Conservation (phyloP, 495 filamentous ascomycete species). For the Xylaria flabelliformis region DNA sequence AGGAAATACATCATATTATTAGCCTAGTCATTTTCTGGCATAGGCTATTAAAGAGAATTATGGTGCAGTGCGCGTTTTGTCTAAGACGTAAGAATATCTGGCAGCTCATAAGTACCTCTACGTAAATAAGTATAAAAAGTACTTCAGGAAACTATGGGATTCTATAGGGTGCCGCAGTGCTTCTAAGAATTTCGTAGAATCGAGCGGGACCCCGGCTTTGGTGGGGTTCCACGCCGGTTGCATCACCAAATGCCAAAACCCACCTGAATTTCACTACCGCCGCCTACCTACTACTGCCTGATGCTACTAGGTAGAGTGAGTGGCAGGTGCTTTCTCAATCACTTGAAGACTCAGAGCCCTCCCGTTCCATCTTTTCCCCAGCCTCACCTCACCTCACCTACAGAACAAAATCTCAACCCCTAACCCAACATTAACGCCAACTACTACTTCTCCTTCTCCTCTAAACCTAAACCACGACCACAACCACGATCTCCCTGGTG, state of each 20-base stretch:
- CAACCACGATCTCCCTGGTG: background rate
- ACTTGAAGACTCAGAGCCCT: background rate
- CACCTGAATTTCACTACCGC: background rate
- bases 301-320: too few species aligned
- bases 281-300: background rate
- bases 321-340: background rate
- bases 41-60: background rate
- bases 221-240: constrained; percentile 30
- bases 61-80: background rate
- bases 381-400: constrained; percentile 17
- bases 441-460: background rate
- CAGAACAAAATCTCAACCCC: background rate
- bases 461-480: constrained; percentile 1
- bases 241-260: constrained; percentile 25
- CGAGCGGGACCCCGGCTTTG: constrained; percentile 18
- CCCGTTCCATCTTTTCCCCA: constrained; percentile 14
- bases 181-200: constrained; percentile 33
- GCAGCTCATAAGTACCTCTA: background rate
- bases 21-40: background rate
- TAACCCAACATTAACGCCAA: background rate
- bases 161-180: constrained; percentile 23
- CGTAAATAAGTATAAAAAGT: background rate
- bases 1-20: background rate
- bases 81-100: background rate
- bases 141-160: background rate